Evolutionary conservation across 1,139 yeast genomes (phyloP).

Genomic region (Scheffersomyces illinoinensis): DNA sequence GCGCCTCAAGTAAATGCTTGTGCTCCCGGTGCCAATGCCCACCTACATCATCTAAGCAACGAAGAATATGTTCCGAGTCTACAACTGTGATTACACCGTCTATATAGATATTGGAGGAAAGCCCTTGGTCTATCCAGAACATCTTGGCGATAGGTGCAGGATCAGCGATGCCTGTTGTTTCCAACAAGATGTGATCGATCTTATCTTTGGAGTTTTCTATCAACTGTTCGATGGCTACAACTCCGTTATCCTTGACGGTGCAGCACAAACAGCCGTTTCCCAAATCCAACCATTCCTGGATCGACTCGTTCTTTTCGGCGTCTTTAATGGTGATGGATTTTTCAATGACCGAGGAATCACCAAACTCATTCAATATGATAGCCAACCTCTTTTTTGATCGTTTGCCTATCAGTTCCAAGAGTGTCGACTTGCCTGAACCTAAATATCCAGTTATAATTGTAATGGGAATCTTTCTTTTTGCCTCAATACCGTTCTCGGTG

Average conservation of each 20-base stretch:
- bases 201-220: slow-evolving; percentile 69
- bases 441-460: slow-evolving; percentile 92
- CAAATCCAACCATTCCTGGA: slow-evolving; percentile 93
- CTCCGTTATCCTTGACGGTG: slow-evolving; percentile 93
- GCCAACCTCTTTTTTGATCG: slow-evolving; percentile 76
- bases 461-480: slow-evolving; percentile 69
- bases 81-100: slow-evolving; percentile 95
- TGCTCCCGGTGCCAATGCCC: slow-evolving; percentile 60
- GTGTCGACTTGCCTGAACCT: slow-evolving; percentile 93
- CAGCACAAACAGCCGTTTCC: slow-evolving; percentile 98
- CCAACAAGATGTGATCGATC: slow-evolving; percentile 86
- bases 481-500: slow-evolving; percentile 6
- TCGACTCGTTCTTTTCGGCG: slow-evolving; percentile 48
- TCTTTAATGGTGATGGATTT: slow-evolving; percentile 79
- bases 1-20: slow-evolving; percentile 26
- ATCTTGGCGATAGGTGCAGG: slow-evolving; percentile 95
- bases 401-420: slow-evolving; percentile 71
- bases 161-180: slow-evolving; percentile 97
- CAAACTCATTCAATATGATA: slow-evolving; percentile 87
- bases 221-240: slow-evolving; percentile 86
- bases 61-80: slow-evolving; percentile 70
- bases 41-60: slow-evolving; percentile 70
- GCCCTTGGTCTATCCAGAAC: slow-evolving; percentile 96
- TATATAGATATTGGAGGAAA: slow-evolving; percentile 78
- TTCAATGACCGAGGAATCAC: slow-evolving; percentile 87